These are phyloP conservation scores for Komagataella populi DNA, from an alignment of 805 yeast species.

Conservation along the genomic window DNA sequence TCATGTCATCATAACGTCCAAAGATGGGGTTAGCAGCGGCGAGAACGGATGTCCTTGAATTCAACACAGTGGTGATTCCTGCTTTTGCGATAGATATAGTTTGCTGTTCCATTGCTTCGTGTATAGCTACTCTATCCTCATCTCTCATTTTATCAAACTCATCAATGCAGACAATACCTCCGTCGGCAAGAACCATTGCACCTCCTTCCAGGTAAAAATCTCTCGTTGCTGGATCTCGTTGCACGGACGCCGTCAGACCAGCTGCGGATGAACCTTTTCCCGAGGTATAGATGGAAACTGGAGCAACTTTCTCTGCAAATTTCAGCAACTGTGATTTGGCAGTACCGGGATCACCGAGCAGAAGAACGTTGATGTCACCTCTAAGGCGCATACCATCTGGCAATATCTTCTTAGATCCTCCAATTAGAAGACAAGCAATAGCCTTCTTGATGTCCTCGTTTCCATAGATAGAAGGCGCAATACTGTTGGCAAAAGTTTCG, in stretches of 20 bases:
- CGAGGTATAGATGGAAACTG: constrained; percentile 90
- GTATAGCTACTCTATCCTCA: constrained; percentile 97
- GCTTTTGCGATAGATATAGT: constrained; percentile 98
- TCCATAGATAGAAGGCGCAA: constrained; percentile 96
- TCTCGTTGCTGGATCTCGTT: constrained; percentile 74
- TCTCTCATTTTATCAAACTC: constrained; percentile 99
- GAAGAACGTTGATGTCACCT: constrained; percentile 90
- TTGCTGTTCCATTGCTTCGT: constrained; percentile 99
- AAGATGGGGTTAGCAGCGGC: constrained; percentile 98
- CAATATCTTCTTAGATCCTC: constrained; percentile 82
- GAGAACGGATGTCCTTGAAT: constrained; percentile 89
- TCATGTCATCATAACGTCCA: constrained; percentile 93
- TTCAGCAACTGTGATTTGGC: constrained; percentile 94
- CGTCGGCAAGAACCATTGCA: constrained; percentile 99
- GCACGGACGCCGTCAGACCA: constrained; percentile 97
- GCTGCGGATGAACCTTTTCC: constrained; percentile 99
- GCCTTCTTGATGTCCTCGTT: constrained; percentile 87
- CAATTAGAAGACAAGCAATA: constrained; percentile 81
- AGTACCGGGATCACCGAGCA: constrained; percentile 98
- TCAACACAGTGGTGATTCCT: constrained; percentile 92
- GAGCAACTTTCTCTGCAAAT: constrained; percentile 90
- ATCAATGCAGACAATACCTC: constrained; percentile 98
- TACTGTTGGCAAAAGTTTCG: constrained; percentile 72
- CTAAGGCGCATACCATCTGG: constrained; percentile 96
- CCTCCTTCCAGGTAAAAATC: constrained; percentile 98